These are phyloP conservation scores for Penicillium simplicissimum DNA, from an alignment of 495 filamentous ascomycete species.

Conservation along the genomic window DNA sequence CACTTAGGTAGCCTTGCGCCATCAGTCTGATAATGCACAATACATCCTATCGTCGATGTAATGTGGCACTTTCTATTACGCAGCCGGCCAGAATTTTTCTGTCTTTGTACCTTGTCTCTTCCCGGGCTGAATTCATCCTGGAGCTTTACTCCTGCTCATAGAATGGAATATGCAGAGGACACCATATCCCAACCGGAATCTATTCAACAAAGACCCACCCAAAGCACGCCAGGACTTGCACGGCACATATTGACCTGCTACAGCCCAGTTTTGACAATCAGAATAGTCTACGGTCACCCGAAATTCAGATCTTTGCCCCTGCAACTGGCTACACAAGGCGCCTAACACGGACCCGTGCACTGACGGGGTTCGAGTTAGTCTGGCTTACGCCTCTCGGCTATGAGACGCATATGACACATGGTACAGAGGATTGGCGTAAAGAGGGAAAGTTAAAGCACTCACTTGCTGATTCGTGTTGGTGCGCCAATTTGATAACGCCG, in stretches of 20 bases:
- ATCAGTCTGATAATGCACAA: too few species aligned
- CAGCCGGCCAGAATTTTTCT: too few species aligned
- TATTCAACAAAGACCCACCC: neutral
- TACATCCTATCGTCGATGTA: too few species aligned
- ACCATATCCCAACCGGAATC: neutral
- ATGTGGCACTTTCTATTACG: too few species aligned
- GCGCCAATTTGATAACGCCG: slow-evolving; percentile 1
- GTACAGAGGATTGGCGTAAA: neutral
- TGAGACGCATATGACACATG: neutral
- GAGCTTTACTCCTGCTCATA: too few species aligned
- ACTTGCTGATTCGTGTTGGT: slow-evolving; percentile 2
- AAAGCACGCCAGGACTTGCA: too few species aligned
- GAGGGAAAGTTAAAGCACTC: neutral
- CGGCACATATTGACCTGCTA: neutral
- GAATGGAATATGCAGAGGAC: too few species aligned
- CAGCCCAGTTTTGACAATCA: neutral
- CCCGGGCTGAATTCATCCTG: too few species aligned
- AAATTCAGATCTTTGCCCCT: neutral
- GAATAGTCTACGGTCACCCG: neutral
- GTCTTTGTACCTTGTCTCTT: too few species aligned
- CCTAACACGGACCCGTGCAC: slow-evolving; percentile 2
- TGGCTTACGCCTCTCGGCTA: neutral
- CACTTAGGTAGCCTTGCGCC: neutral
- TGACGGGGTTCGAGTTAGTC: neutral
- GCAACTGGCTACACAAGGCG: slow-evolving; percentile 13